Percentiles rank a stretch among this genome's conserved stretches.
Evolutionary conservation across 805 yeast species (phyloP).

Genomic region (Kregervanrija fluxuum): DNA sequence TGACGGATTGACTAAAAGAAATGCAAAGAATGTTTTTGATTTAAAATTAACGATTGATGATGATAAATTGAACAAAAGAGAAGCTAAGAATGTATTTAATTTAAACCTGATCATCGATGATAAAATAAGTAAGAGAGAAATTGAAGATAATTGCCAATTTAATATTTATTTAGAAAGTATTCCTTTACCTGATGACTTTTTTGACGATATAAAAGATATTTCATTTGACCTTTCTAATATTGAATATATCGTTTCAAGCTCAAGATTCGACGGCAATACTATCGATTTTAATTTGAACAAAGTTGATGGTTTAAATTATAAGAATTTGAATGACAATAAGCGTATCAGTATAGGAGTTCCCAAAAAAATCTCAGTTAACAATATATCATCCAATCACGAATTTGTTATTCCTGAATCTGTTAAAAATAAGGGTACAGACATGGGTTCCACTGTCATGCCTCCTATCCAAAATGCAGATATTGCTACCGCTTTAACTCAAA

Average conservation of each 20-base stretch:
- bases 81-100: slow-evolving; percentile 14
- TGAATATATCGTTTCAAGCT: not conserved
- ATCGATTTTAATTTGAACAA: slow-evolving; percentile 1
- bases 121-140: slow-evolving; percentile 11
- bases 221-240: slow-evolving; percentile 2
- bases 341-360: no score
- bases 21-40: slow-evolving; percentile 11
- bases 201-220: slow-evolving; percentile 2
- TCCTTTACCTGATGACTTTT: slow-evolving; percentile 1
- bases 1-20: slow-evolving; percentile 8
- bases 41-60: slow-evolving; percentile 13
- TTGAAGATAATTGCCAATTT: slow-evolving; percentile 4
- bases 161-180: not conserved
- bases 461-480: slow-evolving; percentile 21
- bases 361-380: no score
- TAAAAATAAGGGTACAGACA: slow-evolving; percentile 4
- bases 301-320: no score
- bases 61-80: slow-evolving; percentile 13
- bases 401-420: slow-evolving; percentile 9
- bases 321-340: no score
- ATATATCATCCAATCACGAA: slow-evolving; percentile 3
- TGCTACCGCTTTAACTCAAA: slow-evolving; percentile 33
- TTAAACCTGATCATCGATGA: slow-evolving; percentile 14
- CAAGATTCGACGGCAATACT: not conserved
- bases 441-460: slow-evolving; percentile 20